Evolutionary conservation across 1,139 yeast genomes (phyloP), one percentile per base, ranked within the genome.

Genomic region (Saccharomyces hybrid): DNA sequence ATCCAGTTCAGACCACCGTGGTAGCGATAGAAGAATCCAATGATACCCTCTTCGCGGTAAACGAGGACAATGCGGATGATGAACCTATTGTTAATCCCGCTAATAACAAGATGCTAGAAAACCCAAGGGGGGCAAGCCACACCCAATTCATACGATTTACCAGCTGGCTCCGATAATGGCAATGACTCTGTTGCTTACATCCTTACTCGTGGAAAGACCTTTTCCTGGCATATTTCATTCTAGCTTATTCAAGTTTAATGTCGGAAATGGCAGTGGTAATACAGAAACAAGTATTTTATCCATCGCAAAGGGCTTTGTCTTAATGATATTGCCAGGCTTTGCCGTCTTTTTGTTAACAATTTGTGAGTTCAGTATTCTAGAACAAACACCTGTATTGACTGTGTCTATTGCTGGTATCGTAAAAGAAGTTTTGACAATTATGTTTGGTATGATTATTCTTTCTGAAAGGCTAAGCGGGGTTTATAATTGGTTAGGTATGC

Each of bases 321-420:
- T 89, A 32, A 73, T 93, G 64, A 65, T 86, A 11, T 74, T 89
- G 47, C 99, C 99, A 0, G 98, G 99, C 0, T 60, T 87, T 9
- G 73, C 88, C 50, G 98, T 97, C 8, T 90, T 91, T 64, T 78
- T 87, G 71, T 87, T 93, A 95, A 93, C 97, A 0, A 72, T 89
- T 41, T 83, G 95, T 62, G 99, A 93, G 69, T 93, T 88, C 71
- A 83, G 87, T 59, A 80, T 93, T 14, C 76, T 93, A 51, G 84
- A 88, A 55, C 81, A 86, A 51, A 88, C 97, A 0, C 88, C 88
- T 56, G 93, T 95, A 12, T 77, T 90, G 44, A 91, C 99, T 0
- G 73, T 93, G 44, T 84, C 95, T 3, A 82, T 93, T 41, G 96
- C 96, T 0, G 99, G 99, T 1, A 88, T 93, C 32, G 87, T 91